These are phyloP conservation scores for Paracorniculantispora psalliotae DNA, from an alignment of 2,329 filamentous ascomycete species.

Conservation along the genomic window DNA sequence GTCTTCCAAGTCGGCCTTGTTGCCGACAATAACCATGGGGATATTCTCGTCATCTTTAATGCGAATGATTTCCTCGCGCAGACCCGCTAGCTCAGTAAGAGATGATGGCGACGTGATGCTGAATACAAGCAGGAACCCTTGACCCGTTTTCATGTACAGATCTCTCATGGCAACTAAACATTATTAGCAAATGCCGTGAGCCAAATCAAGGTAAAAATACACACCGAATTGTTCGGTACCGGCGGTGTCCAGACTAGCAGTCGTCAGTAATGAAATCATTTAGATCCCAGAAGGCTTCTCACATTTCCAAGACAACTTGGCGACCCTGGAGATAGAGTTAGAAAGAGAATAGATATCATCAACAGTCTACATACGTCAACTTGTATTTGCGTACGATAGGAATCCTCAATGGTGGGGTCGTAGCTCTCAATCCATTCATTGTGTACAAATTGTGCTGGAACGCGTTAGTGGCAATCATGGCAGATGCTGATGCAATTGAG, in stretches of 20 bases:
- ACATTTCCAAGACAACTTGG: slow-evolving; percentile 88
- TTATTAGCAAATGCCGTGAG: slow-evolving; percentile 18
- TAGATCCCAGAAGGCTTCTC: slow-evolving; percentile 26
- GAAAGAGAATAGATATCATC: background rate
- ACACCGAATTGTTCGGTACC: slow-evolving; percentile 90
- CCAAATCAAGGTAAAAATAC: slow-evolving; percentile 25
- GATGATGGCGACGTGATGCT: slow-evolving; percentile 83
- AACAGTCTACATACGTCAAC: slow-evolving; percentile 66
- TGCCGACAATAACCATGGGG: slow-evolving; percentile 85
- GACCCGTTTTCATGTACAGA: slow-evolving; percentile 88
- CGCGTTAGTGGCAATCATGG: slow-evolving; percentile 8
- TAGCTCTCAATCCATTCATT: slow-evolving; percentile 92
- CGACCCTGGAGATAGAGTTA: slow-evolving; percentile 54
- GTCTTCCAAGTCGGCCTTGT: slow-evolving; percentile 87
- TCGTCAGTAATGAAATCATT: slow-evolving; percentile 19
- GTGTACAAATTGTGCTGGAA: slow-evolving; percentile 81
- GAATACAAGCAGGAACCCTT: slow-evolving; percentile 88
- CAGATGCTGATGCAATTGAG: background rate
- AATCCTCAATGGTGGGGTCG: slow-evolving; percentile 74
- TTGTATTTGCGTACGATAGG: slow-evolving; percentile 68
- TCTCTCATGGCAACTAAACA: slow-evolving; percentile 61
- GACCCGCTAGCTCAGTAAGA: slow-evolving; percentile 72
- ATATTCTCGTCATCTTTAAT: slow-evolving; percentile 85
- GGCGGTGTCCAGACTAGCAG: slow-evolving; percentile 71
- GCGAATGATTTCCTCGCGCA: slow-evolving; percentile 84